Conservation (phyloP, 164 flowering plant species). For the Dillenia turbinata region DNA sequence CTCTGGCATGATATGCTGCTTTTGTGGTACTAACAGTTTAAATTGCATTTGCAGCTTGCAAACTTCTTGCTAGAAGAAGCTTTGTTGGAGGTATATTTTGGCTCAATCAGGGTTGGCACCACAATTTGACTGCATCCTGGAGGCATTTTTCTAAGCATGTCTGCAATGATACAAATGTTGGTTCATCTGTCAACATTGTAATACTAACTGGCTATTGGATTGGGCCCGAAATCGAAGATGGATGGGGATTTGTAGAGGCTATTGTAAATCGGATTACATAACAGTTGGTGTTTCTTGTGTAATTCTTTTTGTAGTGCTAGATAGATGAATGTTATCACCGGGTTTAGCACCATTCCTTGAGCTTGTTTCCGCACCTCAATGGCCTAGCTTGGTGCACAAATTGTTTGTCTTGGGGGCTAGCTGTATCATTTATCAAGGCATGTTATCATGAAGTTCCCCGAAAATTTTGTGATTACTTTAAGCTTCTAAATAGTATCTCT, state of each 20-base stretch:
- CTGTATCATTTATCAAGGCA: too few relatives aligned
- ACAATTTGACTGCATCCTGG: conserved; percentile 1
- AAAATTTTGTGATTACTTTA: too few relatives aligned
- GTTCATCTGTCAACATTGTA: conserved; percentile 17
- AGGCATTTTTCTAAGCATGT: conserved; percentile 12
- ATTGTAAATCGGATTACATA: conserved; percentile 35
- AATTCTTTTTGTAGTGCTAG: too few relatives aligned
- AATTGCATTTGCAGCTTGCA: conserved; percentile 27
- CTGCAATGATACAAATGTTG: conserved; percentile 19
- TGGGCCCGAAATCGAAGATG: conserved; percentile 86
- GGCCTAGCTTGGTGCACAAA: too few relatives aligned
- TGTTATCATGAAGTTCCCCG: too few relatives aligned
- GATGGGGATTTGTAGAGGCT: conserved; percentile 84
- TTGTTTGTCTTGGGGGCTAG: too few relatives aligned
- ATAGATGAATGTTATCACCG: too few relatives aligned
- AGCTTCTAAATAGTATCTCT: too few relatives aligned
- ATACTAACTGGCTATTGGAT: conserved; percentile 74
- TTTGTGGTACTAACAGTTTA: not conserved
- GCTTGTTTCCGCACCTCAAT: too few relatives aligned
- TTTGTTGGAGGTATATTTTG: conserved; percentile 14
- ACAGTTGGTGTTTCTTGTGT: conserved; percentile 4
- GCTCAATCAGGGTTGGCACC: conserved; percentile 9
- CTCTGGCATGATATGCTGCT: not conserved
- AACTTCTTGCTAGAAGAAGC: conserved; percentile 2
- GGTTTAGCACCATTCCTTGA: too few relatives aligned